Evolutionary conservation across 306 rosid genomes (phyloP).

Genomic region (Adenanthera pavonina): DNA sequence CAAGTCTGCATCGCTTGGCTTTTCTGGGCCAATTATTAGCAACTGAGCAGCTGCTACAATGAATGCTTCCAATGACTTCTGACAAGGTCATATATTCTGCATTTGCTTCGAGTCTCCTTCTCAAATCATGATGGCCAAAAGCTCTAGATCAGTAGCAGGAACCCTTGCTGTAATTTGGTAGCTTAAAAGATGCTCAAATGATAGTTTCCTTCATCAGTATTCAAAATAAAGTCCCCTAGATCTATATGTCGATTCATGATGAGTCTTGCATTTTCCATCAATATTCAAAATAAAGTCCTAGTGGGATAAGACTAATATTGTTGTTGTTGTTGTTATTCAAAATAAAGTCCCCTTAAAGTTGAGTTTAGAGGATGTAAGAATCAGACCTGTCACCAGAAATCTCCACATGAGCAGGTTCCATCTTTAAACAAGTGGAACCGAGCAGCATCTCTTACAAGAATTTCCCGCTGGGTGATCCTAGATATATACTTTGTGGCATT

Average conservation of each 20-base stretch:
- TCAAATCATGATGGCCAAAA: slow-evolving; percentile 22
- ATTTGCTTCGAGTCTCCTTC: neutral
- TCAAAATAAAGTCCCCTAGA: neutral
- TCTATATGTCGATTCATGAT: neutral
- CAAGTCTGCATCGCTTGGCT: neutral
- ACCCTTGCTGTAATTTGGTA: neutral
- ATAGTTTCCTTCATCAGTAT: neutral
- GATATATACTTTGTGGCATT: slow-evolving; percentile 92
- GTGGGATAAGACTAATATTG: no score
- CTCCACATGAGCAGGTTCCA: slow-evolving; percentile 87
- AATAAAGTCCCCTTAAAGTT: neutral
- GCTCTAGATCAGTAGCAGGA: neutral
- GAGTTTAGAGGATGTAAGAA: slow-evolving; percentile 19
- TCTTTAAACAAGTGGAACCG: slow-evolving; percentile 91
- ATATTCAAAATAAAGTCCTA: neutral
- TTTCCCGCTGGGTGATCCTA: slow-evolving; percentile 83
- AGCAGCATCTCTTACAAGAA: slow-evolving; percentile 85
- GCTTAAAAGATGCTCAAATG: neutral
- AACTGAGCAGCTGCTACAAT: slow-evolving; percentile 7
- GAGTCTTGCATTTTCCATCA: slow-evolving; percentile 1
- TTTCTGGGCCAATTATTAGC: neutral
- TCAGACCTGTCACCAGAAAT: slow-evolving; percentile 71
- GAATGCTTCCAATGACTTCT: slow-evolving; percentile 16
- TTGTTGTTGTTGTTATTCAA: neutral
- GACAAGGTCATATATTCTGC: slow-evolving; percentile 10